phyloP scores from a whole-genome alignment of 495 filamentous ascomycete species.

The Penicillium coprophilum region DNA sequence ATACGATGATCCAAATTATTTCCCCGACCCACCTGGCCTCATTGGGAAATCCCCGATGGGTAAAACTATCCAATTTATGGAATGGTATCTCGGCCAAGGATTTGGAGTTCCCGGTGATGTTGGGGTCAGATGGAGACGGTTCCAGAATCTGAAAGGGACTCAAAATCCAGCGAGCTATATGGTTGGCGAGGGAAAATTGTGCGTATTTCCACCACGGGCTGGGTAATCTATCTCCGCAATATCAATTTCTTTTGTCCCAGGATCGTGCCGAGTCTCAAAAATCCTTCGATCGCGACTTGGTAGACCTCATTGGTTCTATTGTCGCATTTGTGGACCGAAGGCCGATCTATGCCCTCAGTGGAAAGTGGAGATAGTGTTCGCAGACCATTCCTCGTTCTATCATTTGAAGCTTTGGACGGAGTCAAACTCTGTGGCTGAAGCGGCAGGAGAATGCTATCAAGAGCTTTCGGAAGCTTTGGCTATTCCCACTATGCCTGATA shows the following conservation, averaged over 20 bases:
- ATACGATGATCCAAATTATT: constrained; percentile 4
- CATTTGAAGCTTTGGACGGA: not conserved
- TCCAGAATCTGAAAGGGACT: not conserved
- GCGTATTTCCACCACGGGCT: constrained; percentile 4
- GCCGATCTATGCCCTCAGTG: constrained; percentile 5
- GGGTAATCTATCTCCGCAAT: constrained; percentile 12
- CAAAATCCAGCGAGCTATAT: not conserved
- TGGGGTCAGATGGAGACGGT: not conserved
- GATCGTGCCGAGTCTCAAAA: constrained; percentile 3
- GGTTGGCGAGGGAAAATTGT: not conserved
- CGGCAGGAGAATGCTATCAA: not conserved
- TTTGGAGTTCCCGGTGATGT: not conserved
- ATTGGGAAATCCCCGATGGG: constrained; percentile 1
- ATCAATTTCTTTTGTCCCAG: not conserved
- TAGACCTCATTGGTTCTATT: not conserved
- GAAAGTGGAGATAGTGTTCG: constrained; percentile 8
- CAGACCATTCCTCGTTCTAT: not conserved
- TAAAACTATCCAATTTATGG: not conserved
- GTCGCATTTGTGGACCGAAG: not conserved
- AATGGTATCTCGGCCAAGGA: constrained; percentile 2
- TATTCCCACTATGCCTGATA: not conserved
- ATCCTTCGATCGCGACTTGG: constrained; percentile 3
- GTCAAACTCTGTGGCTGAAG: constrained; percentile 15
- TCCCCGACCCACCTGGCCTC: not conserved
- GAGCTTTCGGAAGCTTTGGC: constrained; percentile 21